These are phyloP conservation scores for Ogataea ganodermae DNA, from an alignment of 805 yeast species.

Conservation along the genomic window DNA sequence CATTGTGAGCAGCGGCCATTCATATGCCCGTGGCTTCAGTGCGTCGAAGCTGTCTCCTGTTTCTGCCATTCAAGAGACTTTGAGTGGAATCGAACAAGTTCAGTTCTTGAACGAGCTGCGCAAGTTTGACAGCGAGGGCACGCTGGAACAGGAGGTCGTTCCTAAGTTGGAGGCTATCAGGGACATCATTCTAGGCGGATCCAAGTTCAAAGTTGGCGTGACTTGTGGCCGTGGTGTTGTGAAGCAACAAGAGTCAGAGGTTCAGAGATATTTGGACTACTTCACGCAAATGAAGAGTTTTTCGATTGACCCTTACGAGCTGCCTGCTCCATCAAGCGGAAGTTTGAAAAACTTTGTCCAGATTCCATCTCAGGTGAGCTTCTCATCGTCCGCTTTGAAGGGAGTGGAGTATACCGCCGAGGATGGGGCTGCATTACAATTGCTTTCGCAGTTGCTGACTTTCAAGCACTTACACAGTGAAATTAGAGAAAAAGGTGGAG, in stretches of 20 bases:
- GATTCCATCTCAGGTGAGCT: conserved; percentile 88
- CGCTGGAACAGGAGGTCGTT: conserved; percentile 56
- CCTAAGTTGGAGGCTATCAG: conserved; percentile 62
- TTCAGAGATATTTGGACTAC: conserved; percentile 35
- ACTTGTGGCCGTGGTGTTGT: conserved; percentile 56
- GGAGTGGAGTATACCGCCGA: conserved; percentile 68
- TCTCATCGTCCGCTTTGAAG: conserved; percentile 64
- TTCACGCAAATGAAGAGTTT: conserved; percentile 12
- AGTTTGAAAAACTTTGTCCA: conserved; percentile 50
- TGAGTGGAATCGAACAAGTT: conserved; percentile 79
- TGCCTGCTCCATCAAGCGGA: not conserved
- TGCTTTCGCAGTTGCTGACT: conserved; percentile 76
- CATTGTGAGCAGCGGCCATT: conserved; percentile 87
- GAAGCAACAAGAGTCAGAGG: conserved; percentile 37
- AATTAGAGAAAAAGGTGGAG: conserved; percentile 94
- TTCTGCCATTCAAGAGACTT: conserved; percentile 59
- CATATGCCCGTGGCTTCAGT: conserved; percentile 72
- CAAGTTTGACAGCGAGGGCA: conserved; percentile 49
- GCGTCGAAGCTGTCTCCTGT: conserved; percentile 62
- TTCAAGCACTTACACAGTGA: conserved; percentile 86
- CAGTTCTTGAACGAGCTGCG: conserved; percentile 65
- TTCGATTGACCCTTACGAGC: conserved; percentile 18
- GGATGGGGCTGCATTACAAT: conserved; percentile 86
- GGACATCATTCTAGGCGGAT: conserved; percentile 42
- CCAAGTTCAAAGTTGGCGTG: conserved; percentile 51